These are phyloP conservation scores for Cercospora sesami DNA, from an alignment of 2,329 filamentous ascomycete genomes.

Conservation along the genomic window DNA sequence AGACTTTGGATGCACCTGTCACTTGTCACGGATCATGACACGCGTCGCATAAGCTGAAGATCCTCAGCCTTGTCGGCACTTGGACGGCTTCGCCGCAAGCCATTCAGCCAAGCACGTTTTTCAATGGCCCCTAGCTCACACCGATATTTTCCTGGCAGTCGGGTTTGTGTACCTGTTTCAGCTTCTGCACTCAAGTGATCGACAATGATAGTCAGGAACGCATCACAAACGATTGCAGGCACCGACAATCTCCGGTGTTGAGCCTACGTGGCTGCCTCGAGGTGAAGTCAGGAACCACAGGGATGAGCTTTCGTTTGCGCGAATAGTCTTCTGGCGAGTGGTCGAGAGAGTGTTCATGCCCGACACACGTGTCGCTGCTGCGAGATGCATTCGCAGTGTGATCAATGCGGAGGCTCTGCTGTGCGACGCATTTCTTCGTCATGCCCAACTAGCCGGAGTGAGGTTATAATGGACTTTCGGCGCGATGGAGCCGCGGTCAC, in stretches of 20 bases:
- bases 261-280: slow-evolving; percentile 8
- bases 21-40: not conserved
- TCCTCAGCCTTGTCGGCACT: slow-evolving; percentile 14
- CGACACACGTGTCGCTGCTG: not conserved
- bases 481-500: not conserved
- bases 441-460: not conserved
- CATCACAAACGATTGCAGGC: not conserved
- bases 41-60: not conserved
- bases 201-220: not conserved
- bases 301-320: slow-evolving; percentile 3
- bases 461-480: not conserved
- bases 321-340: not conserved
- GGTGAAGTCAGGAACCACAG: slow-evolving; percentile 11
- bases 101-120: slow-evolving; percentile 15
- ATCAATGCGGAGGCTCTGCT: not conserved
- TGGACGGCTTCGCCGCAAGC: slow-evolving; percentile 9
- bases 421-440: not conserved
- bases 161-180: slow-evolving; percentile 7
- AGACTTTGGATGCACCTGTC: not conserved
- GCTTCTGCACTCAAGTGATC: slow-evolving; percentile 2
- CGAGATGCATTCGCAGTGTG: not conserved
- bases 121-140: not conserved
- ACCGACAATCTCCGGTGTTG: slow-evolving; percentile 17
- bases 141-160: not conserved
- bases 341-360: not conserved